Evolutionary conservation across 2,329 filamentous ascomycete species (phyloP).

Genomic region (Neonectria sp.): DNA sequence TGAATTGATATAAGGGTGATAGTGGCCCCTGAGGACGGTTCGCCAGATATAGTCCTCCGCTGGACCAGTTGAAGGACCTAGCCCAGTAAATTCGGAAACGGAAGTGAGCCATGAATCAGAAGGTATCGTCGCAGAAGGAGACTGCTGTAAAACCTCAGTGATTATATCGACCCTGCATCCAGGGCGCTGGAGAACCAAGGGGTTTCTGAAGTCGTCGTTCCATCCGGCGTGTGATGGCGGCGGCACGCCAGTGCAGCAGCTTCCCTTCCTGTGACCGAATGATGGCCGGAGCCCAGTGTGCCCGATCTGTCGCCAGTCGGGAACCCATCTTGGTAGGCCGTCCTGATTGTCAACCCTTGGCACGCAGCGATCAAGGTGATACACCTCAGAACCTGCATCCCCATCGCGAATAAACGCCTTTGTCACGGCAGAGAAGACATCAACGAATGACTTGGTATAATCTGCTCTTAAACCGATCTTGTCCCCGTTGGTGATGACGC

Average conservation of each 20-base stretch:
- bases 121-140: neutral
- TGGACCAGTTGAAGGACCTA: neutral
- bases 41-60: neutral
- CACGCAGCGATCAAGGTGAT: slow-evolving; percentile 28
- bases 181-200: slow-evolving; percentile 6
- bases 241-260: neutral
- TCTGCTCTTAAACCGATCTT: slow-evolving; percentile 7
- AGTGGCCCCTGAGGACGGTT: too few relatives aligned
- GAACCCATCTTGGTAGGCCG: slow-evolving; percentile 35
- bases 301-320: slow-evolving; percentile 30
- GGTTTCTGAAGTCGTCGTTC: neutral
- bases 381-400: slow-evolving; percentile 1
- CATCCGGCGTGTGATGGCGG: neutral
- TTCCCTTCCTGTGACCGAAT: neutral
- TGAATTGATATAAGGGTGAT: too few relatives aligned
- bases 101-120: neutral
- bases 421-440: slow-evolving; percentile 29
- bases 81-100: neutral
- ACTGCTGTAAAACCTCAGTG: neutral
- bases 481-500: slow-evolving; percentile 30
- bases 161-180: slow-evolving; percentile 17
- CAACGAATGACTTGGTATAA: slow-evolving; percentile 19
- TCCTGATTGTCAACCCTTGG: neutral
- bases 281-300: slow-evolving; percentile 6
- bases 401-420: slow-evolving; percentile 17